phyloP scores from a whole-genome alignment of 2,329 filamentous ascomycete genomes.

The Aschersonia sp. region DNA sequence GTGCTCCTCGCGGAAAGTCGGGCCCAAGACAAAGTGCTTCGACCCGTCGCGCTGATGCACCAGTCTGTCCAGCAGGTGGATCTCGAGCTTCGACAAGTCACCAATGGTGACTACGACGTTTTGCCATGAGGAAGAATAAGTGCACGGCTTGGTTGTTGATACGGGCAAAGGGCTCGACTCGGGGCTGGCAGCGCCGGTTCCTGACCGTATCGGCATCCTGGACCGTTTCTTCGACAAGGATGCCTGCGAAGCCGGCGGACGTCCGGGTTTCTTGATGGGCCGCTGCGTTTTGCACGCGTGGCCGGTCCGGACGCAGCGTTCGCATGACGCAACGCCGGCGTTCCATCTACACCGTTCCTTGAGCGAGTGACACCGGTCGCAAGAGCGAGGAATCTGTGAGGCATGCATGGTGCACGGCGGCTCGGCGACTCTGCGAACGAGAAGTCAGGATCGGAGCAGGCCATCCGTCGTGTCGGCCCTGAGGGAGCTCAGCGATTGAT shows the following conservation, averaged over 20 bases:
- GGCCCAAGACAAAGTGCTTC: constrained; percentile 8
- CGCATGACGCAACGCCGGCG: constrained; percentile 4
- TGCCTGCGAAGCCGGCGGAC: constrained; percentile 3
- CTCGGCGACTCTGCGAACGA: not conserved
- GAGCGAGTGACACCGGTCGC: constrained; percentile 12
- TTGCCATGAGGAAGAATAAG: not conserved
- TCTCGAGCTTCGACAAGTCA: not conserved
- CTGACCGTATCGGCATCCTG: not conserved
- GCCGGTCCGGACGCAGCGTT: constrained; percentile 9
- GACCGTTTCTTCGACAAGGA: not conserved
- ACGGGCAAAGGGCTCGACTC: not conserved
- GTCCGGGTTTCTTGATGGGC: constrained; percentile 5
- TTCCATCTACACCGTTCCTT: constrained; percentile 12
- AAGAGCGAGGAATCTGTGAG: constrained; percentile 5
- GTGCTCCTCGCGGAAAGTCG: constrained; percentile 9
- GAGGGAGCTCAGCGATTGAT: too few relatives aligned
- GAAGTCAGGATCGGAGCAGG: too few relatives aligned
- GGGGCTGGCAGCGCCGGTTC: not conserved
- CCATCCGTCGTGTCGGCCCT: too few relatives aligned
- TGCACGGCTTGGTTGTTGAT: not conserved
- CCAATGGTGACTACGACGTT: not conserved
- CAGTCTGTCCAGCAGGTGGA: constrained; percentile 4
- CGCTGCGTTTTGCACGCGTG: constrained; percentile 7
- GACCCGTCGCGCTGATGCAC: constrained; percentile 6
- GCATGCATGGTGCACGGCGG: not conserved